Evolutionary conservation across 805 yeast genomes (phyloP), one percentile per base, ranked within the genome.

Genomic region (Cyberlindnera veronae): DNA sequence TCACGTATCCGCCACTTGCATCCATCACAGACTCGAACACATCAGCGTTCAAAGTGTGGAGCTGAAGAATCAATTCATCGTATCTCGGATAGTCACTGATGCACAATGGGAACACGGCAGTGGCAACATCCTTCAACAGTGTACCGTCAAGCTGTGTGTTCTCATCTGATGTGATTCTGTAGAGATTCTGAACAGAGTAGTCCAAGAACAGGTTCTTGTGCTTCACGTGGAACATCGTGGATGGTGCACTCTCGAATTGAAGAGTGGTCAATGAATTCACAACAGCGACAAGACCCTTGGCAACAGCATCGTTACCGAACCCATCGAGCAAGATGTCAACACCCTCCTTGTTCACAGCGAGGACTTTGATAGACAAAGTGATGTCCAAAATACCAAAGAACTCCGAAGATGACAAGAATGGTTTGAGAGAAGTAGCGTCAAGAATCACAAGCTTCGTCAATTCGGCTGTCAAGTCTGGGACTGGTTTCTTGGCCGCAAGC

Each of bases 381-480:
- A 58, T 26, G 2, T 65, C 64, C 10, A 64, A 27, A 8, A 56
- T 35, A 11, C 49, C 51, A 30, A 53, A 57, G 46, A 66, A 66
- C 3, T 24, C 24, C 5, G 58, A 42, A 4, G 53, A 37, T 0
- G 49, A 24, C 29, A 66, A 38, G 2, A 67, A 32, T 5, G 62
- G 60, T 34, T 58, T 62, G 32, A 67, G 49, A 5, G 58, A 47
- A 7, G 39, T 24, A 4, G 69, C 61, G 37, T 53, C 50, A 17
- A 53, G 45, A 0, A 58, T 44, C 36, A 61, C 50, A 12, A 60
- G 33, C 19, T 46, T 42, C 20, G 42, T 43, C 18, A 67, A 35
- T 2, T 38, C 20, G 3, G 50, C 29, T 3, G 51, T 29, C 5
- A 64, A 23, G 14, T 49, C 52, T 5, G 46, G 46, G 5, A 44